Percentiles rank a stretch among this genome's conserved stretches.
These are phyloP conservation scores for Porpolomopsis calyptriformis DNA, from an alignment of 768 basidiomycete species.

Conservation along the genomic window DNA sequence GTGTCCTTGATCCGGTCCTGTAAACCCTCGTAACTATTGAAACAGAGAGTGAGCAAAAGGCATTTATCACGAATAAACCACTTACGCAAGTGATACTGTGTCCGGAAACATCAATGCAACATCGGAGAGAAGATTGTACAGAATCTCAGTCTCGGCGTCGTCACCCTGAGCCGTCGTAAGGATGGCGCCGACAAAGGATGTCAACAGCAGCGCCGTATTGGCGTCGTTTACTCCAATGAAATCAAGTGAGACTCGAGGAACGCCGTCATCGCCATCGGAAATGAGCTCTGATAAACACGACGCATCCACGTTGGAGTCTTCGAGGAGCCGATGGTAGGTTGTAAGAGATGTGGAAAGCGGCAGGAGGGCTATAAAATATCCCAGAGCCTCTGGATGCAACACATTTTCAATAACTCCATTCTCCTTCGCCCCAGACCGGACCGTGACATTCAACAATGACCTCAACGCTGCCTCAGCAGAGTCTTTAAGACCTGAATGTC, in stretches of 20 bases:
- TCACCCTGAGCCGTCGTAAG: constrained; percentile 67
- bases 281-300: constrained; percentile 32
- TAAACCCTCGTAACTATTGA: constrained; percentile 61
- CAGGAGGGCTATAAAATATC: constrained; percentile 71
- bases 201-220: constrained; percentile 57
- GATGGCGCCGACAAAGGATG: constrained; percentile 69
- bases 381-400: constrained; percentile 52
- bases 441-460: constrained; percentile 52
- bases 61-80: constrained; percentile 13
- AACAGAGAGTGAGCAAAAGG: constrained; percentile 7
- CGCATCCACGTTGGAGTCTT: constrained; percentile 49
- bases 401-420: constrained; percentile 26
- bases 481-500: constrained; percentile 52
- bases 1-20: constrained; percentile 67
- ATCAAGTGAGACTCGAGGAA: constrained; percentile 44
- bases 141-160: constrained; percentile 69
- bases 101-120: constrained; percentile 61
- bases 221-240: constrained; percentile 55
- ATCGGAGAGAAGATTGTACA: constrained; percentile 69
- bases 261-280: constrained; percentile 31
- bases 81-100: constrained; percentile 61
- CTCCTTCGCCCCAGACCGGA: constrained; percentile 28
- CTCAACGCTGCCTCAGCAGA: constrained; percentile 52
- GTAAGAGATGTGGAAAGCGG: constrained; percentile 51
- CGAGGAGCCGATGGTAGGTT: constrained; percentile 50